These are phyloP conservation scores for Ogataea siamensis DNA, from an alignment of 805 yeast species.

Conservation along the genomic window DNA sequence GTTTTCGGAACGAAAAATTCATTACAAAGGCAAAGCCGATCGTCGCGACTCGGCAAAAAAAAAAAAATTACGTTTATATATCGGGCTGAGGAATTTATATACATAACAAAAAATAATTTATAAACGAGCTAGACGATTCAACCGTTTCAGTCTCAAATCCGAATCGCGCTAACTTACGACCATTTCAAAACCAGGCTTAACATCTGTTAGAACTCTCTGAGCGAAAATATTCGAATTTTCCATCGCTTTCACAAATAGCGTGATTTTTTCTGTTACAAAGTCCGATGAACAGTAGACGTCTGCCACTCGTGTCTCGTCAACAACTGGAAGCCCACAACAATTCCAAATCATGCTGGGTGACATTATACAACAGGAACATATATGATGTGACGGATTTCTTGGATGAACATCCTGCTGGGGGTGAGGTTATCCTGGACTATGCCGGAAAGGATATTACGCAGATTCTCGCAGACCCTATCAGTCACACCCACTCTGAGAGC, in stretches of 20 bases:
- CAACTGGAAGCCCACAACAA: constrained; percentile 55
- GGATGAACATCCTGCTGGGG: constrained; percentile 73
- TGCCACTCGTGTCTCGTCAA: constrained; percentile 60
- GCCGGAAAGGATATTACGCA: constrained; percentile 67
- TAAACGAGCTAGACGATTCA: neutral
- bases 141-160: neutral
- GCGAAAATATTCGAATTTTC: neutral
- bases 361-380: constrained; percentile 73
- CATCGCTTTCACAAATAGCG: constrained; percentile 3
- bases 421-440: constrained; percentile 52
- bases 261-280: constrained; percentile 5
- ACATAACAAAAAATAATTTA: constrained; percentile 1
- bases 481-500: constrained; percentile 80
- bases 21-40: neutral
- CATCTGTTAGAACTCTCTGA: neutral
- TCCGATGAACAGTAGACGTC: constrained; percentile 12
- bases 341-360: constrained; percentile 70
- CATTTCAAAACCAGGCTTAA: neutral
- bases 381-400: constrained; percentile 77
- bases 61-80: neutral
- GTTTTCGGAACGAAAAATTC: neutral
- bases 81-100: neutral
- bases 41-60: constrained; percentile 1
- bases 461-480: constrained; percentile 64
- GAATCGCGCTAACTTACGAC: neutral